Evolutionary conservation across 495 filamentous ascomycete species (phyloP).

Genomic region (Rhizodiscina lignyota): DNA sequence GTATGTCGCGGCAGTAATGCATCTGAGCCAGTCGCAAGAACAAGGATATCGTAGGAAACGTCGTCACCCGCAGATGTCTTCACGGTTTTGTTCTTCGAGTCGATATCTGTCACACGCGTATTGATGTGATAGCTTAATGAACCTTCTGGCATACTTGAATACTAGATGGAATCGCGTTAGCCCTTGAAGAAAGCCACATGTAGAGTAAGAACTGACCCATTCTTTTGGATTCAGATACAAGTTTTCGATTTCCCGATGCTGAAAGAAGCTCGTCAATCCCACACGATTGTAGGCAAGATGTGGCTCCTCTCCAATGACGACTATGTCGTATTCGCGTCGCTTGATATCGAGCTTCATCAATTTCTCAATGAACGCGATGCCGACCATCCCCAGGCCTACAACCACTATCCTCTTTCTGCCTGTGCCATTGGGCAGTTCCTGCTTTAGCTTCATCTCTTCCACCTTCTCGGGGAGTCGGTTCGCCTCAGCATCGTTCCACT

Average conservation of each 20-base stretch:
- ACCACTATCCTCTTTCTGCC: conserved; percentile 59
- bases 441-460: conserved; percentile 5
- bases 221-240: conserved; percentile 76
- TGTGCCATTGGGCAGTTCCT: conserved; percentile 13
- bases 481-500: conserved; percentile 20
- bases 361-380: conserved; percentile 89
- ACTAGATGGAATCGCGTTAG: conserved; percentile 28
- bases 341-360: conserved; percentile 72
- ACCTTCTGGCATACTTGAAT: conserved; percentile 40
- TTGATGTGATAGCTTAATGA: conserved; percentile 71
- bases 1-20: conserved; percentile 67
- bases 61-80: conserved; percentile 51
- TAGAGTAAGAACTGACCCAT: conserved; percentile 45
- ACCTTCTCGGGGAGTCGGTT: conserved; percentile 18
- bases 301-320: conserved; percentile 84
- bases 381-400: conserved; percentile 91
- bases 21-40: conserved; percentile 85
- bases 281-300: conserved; percentile 94
- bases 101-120: conserved; percentile 58
- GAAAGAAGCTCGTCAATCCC: conserved; percentile 86
- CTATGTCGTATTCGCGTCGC: conserved; percentile 61
- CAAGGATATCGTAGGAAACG: conserved; percentile 73
- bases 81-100: conserved; percentile 46
- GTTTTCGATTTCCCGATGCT: conserved; percentile 78
- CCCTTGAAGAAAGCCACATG: too few species aligned